Conservation (phyloP, 2,329 filamentous ascomycete species). For the Aspergillus fischeri region DNA sequence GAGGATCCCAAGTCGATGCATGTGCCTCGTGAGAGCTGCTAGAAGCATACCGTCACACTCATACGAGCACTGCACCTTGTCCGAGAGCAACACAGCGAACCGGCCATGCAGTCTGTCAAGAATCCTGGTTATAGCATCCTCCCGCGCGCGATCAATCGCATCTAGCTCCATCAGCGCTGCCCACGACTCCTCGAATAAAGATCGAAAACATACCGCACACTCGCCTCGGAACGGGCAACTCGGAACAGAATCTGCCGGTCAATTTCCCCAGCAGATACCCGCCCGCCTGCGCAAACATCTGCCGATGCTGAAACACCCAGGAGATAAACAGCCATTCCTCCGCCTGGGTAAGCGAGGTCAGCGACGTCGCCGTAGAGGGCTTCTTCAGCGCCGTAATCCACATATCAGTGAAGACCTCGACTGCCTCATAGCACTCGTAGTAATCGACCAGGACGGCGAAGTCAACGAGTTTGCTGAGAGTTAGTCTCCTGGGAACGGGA, state of each 20-base stretch:
- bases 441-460: slow-evolving; percentile 18
- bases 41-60: not conserved
- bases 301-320: slow-evolving; percentile 1
- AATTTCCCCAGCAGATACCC: not conserved
- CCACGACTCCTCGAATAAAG: no score
- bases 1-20: not conserved
- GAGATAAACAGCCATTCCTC: not conserved
- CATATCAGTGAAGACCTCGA: slow-evolving; percentile 9
- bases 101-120: not conserved
- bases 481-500: slow-evolving; percentile 3
- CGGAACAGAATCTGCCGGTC: not conserved
- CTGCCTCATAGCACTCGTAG: slow-evolving; percentile 16
- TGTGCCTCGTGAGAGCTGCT: not conserved
- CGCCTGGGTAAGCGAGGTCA: not conserved
- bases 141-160: not conserved
- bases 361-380: not conserved
- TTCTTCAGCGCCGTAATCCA: slow-evolving; percentile 9
- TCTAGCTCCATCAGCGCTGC: not conserved
- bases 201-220: not conserved
- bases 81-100: not conserved
- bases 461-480: not conserved
- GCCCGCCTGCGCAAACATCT: not conserved
- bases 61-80: not conserved
- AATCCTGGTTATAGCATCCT: not conserved
- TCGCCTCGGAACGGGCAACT: not conserved